Evolutionary conservation across 257 asterid species (phyloP).

Genomic region (Marsdenia floribunda): DNA sequence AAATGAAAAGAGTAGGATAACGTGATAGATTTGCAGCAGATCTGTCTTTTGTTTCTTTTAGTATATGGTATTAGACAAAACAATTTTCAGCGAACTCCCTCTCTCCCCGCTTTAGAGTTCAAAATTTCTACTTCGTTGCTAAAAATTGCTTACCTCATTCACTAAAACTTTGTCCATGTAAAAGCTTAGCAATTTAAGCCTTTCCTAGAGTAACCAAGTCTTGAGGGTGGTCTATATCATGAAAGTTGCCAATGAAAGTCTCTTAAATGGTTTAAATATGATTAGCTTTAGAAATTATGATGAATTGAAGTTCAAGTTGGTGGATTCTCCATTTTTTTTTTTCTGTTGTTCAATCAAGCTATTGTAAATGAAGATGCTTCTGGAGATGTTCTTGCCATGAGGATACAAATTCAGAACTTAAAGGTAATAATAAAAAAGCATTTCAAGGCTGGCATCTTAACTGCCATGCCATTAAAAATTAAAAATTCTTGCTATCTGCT

Average conservation of each 20-base stretch:
- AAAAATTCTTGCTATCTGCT: neutral
- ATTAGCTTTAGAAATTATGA: neutral
- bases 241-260: neutral
- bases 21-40: neutral
- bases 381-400: constrained; percentile 76
- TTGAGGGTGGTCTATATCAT: neutral
- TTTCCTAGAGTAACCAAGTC: neutral
- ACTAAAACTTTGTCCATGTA: neutral
- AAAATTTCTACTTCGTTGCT: neutral
- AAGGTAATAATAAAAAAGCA: constrained; percentile 40
- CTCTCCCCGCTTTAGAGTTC: neutral
- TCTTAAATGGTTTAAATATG: neutral
- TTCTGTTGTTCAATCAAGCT: constrained; percentile 43
- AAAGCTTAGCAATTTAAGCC: too few species aligned
- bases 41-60: neutral
- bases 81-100: neutral
- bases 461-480: neutral
- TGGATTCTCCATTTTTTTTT: neutral
- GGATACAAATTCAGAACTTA: constrained; percentile 67
- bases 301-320: neutral
- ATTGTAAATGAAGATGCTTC: constrained; percentile 84
- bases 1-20: neutral
- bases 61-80: neutral
- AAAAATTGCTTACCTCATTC: neutral
- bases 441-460: neutral